Evolutionary conservation across 164 flowering plant species (phyloP).

Genomic region (Vitis rotundifolia): DNA sequence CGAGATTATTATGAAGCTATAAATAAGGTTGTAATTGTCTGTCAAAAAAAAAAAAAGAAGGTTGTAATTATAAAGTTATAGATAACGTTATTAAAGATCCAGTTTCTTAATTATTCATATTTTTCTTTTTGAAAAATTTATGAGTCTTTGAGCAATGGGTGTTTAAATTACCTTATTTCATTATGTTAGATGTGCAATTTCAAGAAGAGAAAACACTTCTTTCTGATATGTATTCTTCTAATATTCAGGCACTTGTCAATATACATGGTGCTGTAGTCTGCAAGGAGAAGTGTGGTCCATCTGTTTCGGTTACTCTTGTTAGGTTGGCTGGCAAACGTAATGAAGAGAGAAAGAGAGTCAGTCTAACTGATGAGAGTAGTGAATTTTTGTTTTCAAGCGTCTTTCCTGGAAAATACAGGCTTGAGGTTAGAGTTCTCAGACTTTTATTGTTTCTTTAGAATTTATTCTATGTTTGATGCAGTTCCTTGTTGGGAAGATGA

Average conservation of each 20-base stretch:
- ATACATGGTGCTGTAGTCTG: slow-evolving; percentile 75
- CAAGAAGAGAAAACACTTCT: background rate
- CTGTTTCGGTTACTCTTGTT: slow-evolving; percentile 59
- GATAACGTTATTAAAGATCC: too few relatives aligned
- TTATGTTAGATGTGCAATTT: background rate
- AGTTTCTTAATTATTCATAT: background rate
- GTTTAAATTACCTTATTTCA: background rate
- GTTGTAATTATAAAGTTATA: too few relatives aligned
- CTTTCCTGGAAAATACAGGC: slow-evolving; percentile 83
- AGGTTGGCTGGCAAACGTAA: slow-evolving; percentile 38
- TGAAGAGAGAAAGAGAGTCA: slow-evolving; percentile 48
- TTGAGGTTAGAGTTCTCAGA: slow-evolving; percentile 58
- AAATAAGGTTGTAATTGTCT: background rate
- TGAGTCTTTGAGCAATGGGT: background rate
- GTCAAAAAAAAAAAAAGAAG: too few relatives aligned
- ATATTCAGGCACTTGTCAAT: slow-evolving; percentile 75
- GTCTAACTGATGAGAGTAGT: slow-evolving; percentile 55
- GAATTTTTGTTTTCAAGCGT: slow-evolving; percentile 69
- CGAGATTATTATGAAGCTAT: background rate
- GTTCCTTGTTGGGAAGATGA: background rate
- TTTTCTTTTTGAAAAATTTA: background rate
- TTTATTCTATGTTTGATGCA: background rate
- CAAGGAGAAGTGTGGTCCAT: slow-evolving; percentile 80
- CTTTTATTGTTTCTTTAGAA: background rate
- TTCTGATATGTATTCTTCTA: slow-evolving; percentile 10